Percentiles rank a stretch among this genome's conserved stretches.
phyloP scores from a whole-genome alignment of 805 yeast genomes.

The Saturnispora ahearnii region DNA sequence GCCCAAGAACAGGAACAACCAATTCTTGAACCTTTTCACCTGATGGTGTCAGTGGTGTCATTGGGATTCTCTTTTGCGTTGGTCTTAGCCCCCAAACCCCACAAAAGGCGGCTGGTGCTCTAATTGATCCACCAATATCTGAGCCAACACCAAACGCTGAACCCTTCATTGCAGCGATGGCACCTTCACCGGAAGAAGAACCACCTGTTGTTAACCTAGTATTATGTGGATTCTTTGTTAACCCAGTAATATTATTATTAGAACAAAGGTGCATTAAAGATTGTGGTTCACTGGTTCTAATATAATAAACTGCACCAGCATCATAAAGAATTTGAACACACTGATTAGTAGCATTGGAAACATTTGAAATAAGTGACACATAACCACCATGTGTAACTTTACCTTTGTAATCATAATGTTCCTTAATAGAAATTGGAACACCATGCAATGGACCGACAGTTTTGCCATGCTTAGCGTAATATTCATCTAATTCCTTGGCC shows the following conservation, averaged over 20 bases:
- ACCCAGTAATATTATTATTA: conserved; percentile 46
- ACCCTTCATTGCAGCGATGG: conserved; percentile 38
- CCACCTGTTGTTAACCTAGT: conserved; percentile 42
- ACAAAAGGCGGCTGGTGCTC: conserved; percentile 45
- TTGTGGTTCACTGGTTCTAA: conserved; percentile 49
- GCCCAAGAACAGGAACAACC: conserved; percentile 37
- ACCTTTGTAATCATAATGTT: conserved; percentile 42
- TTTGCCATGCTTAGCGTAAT: conserved; percentile 34
- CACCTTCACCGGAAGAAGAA: conserved; percentile 49
- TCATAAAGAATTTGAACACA: conserved; percentile 35
- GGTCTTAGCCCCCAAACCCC: conserved; percentile 44
- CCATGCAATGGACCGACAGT: conserved; percentile 55
- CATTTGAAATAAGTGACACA: conserved; percentile 33
- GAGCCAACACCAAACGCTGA: conserved; percentile 34
- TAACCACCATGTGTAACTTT: conserved; percentile 45
- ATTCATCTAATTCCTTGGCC: conserved; percentile 46
- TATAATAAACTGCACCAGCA: conserved; percentile 47
- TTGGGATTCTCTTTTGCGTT: conserved; percentile 41
- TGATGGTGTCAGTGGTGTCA: conserved; percentile 28
- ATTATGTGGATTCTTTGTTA: conserved; percentile 41
- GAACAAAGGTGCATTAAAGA: conserved; percentile 49
- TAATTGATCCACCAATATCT: conserved; percentile 41
- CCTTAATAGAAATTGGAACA: conserved; percentile 54
- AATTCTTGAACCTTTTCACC: conserved; percentile 39
- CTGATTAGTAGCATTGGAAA: conserved; percentile 32